These are phyloP conservation scores for Fusarium succisae DNA, from an alignment of 2,329 filamentous ascomycete species.

Conservation along the genomic window DNA sequence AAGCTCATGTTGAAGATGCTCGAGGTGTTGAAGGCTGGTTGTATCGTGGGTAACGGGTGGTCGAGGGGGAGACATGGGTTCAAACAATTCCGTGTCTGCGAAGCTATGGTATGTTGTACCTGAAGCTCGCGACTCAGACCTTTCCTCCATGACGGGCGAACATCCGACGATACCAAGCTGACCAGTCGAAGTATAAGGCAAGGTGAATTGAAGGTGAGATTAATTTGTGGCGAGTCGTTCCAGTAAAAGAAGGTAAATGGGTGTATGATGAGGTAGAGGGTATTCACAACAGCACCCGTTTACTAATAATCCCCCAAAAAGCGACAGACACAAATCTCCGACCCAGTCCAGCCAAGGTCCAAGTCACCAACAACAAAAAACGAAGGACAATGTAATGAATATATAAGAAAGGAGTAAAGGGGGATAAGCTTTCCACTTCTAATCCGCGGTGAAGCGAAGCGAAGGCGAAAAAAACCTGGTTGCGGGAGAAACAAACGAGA, in stretches of 20 bases:
- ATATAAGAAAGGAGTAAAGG: background rate
- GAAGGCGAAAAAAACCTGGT: constrained; percentile 18
- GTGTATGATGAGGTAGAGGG: constrained; percentile 3
- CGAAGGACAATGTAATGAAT: background rate
- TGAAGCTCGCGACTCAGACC: constrained; percentile 56
- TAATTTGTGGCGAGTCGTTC: background rate
- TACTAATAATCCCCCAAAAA: constrained; percentile 2
- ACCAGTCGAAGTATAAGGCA: background rate
- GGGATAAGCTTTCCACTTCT: background rate
- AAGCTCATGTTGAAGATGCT: constrained; percentile 35
- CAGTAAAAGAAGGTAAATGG: constrained; percentile 1
- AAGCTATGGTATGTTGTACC: constrained; percentile 66
- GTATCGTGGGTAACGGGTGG: constrained; percentile 38
- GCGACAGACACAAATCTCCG: constrained; percentile 38
- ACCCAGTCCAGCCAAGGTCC: constrained; percentile 37
- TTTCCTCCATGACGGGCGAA: constrained; percentile 44
- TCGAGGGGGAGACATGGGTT: constrained; percentile 49
- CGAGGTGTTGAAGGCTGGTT: constrained; percentile 32
- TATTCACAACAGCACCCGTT: constrained; percentile 24
- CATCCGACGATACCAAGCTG: constrained; percentile 29
- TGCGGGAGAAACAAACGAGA: constrained; percentile 26
- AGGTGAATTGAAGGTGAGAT: background rate
- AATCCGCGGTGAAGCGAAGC: constrained; percentile 38
- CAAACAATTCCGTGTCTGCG: constrained; percentile 59
- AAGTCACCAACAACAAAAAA: background rate